phyloP scores from a whole-genome alignment of 805 yeast genomes.

The Candida piceae region DNA sequence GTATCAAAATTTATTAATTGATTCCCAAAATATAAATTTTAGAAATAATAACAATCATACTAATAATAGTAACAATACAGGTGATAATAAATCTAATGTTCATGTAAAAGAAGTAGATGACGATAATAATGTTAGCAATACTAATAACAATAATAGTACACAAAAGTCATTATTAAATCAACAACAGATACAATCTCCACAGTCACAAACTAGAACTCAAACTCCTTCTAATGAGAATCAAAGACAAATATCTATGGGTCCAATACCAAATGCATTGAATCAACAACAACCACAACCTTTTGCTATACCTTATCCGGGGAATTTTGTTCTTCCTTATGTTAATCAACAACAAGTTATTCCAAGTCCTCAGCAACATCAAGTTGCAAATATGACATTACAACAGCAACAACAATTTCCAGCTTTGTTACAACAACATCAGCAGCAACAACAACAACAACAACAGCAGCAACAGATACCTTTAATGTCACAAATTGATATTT shows the following conservation, averaged over 20 bases:
- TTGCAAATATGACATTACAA: constrained; percentile 2
- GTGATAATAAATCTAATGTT: background rate
- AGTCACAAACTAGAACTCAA: background rate
- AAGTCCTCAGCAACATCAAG: constrained; percentile 4
- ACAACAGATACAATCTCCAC: too few species aligned
- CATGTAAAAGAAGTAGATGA: background rate
- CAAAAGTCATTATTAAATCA: too few species aligned
- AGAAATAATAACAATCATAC: constrained; percentile 4
- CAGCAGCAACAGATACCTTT: constrained; percentile 2
- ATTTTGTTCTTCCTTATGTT: constrained; percentile 1
- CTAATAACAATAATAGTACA: too few species aligned
- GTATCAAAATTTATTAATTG: constrained; percentile 28
- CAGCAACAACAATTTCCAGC: constrained; percentile 5
- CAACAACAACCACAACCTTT: constrained; percentile 3
- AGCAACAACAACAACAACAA: constrained; percentile 4
- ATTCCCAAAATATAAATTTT: constrained; percentile 22
- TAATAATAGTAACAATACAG: background rate
- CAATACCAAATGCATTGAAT: background rate
- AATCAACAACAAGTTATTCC: constrained; percentile 4
- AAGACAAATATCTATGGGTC: background rate
- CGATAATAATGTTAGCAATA: background rate
- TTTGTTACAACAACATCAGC: background rate
- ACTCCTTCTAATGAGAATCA: background rate
- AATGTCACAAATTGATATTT: too few species aligned
- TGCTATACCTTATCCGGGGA: background rate